Percentiles rank a stretch among this genome's conserved stretches.
Evolutionary conservation across 1,139 yeast species (phyloP).

Genomic region (Hansenula lynferdii): DNA sequence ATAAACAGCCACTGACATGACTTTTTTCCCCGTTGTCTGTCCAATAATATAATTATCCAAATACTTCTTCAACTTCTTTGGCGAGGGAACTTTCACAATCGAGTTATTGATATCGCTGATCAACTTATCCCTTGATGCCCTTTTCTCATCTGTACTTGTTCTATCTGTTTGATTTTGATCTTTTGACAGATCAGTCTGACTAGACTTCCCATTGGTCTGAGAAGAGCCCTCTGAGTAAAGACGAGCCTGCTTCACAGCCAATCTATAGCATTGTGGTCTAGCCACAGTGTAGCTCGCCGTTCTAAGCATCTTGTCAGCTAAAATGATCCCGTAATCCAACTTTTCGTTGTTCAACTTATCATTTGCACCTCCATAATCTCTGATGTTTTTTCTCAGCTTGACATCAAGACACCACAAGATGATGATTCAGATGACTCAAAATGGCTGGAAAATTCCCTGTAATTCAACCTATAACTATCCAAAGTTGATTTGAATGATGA

Average conservation of each 20-base stretch:
- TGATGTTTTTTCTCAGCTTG: too few species aligned
- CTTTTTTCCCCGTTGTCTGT: slow-evolving; percentile 46
- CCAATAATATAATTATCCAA: slow-evolving; percentile 47
- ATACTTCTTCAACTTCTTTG: slow-evolving; percentile 35
- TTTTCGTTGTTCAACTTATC: too few species aligned
- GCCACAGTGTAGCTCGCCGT: neutral
- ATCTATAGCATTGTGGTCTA: neutral
- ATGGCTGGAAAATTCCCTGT: too few species aligned
- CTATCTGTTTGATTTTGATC: neutral
- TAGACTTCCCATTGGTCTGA: neutral
- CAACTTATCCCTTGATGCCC: slow-evolving; percentile 3
- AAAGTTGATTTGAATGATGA: too few species aligned
- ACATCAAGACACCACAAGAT: too few species aligned
- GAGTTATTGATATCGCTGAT: slow-evolving; percentile 9
- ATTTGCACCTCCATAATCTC: too few species aligned
- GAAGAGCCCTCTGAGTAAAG: neutral
- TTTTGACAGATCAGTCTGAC: too few species aligned
- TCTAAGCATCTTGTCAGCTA: too few species aligned
- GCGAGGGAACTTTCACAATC: slow-evolving; percentile 34
- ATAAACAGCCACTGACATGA: slow-evolving; percentile 51
- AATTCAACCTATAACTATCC: too few species aligned
- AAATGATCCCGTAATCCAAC: too few species aligned
- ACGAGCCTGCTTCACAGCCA: neutral
- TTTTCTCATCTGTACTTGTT: neutral
- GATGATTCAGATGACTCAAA: too few species aligned